Base-by-base conservation (phyloP, 495 filamentous ascomycete genomes). In the Penicillium turbatum region DNA sequence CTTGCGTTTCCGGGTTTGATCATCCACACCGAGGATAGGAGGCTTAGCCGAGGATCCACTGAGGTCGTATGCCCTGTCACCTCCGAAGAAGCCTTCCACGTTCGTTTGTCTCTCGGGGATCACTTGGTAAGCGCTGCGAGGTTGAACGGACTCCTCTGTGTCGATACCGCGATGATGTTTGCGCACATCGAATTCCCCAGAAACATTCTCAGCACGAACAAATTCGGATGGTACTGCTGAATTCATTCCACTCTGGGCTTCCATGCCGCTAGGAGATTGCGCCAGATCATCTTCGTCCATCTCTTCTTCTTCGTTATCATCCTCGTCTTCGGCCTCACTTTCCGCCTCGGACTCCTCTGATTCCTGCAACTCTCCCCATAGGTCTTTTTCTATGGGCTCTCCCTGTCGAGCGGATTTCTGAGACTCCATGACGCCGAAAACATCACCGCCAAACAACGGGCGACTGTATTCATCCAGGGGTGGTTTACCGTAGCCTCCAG, bases 401-500 rank as follows among this genome's bases (percentile, higher is more conserved):
- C 86, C 87, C 30, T 80, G 78, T 51, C 78, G 83, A 40, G 59
- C 76, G 54, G 73, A 81, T 62, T 78, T 77, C 66, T 81, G 77
- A 19, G 80, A 81, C 55, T 89, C 85, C 51, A 88, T 72, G 42
- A 92, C 83, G 51, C 93, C 93, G 63, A 96, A 95, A 29, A 96
- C 89, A 67, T 97, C 93, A 49, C 91, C 91, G 45, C 93, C 93
- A 64, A 90, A 97, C 7, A 96, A 74, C 1, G 93, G 92, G 21
- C 88, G 72, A 66, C 93, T 92, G 64, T 87, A 88, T 59, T 97
- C 93, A 66, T 96, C 91, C 0, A 95, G 83, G 2, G 93, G 93
- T 3, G 93, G 93, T 65, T 96, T 97, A 41, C 93, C 93, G 71
- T 93, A 98, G 34, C 92, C 91, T 37, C 93, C 93, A 26, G 93